Base-by-base conservation (phyloP, 768 basidiomycete genomes). In the Leccinellum albellum region DNA sequence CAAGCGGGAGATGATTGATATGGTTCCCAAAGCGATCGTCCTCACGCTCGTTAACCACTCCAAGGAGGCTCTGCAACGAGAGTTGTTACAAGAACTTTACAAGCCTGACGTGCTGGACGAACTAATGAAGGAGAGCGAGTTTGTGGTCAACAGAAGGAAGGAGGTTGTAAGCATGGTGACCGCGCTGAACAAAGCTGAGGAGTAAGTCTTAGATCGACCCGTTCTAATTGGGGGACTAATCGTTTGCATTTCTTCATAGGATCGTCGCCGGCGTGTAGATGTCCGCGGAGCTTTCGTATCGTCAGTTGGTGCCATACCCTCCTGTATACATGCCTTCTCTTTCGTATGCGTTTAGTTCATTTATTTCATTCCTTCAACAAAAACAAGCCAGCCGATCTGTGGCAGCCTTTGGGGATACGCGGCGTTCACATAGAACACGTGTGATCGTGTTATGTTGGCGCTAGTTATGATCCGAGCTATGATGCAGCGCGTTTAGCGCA, bases 1-100 rank as follows among this genome's bases (percentile, higher is more conserved):
- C 54, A 98, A 99, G 78, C 88, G 95, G 57, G 96, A 98, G 75
- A 94, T 98, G 91, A 98, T 98, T 66, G 96, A 98, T 74, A 97
- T 97, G 94, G 91, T 98, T 24, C 96, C 96, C 8, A 99, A 99
- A 74, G 92, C 92, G 17, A 93, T 97, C 70, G 85, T 89, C 10
- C 76, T 91, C 61, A 98, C 92, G 15, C 84, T 98, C 33, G 96
- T 99, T 50, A 89, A 86, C 69, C 86, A 87, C 73, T 87, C 95
- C 58, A 98, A 97, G 74, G 97, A 98, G 75, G 86, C 91, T 71
- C 77, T 99, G 57, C 97, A 99, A 76, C 82, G 87, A 58, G 95
- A 97, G 73, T 81, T 99, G 40, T 75, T 99, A 52, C 92, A 97
- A 70, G 91, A 98, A 76, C 81, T 99, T 24, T 99, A 99, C 80